Base-by-base conservation (phyloP, 495 filamentous ascomycete genomes). In the Aspergillus coremiiformis region DNA sequence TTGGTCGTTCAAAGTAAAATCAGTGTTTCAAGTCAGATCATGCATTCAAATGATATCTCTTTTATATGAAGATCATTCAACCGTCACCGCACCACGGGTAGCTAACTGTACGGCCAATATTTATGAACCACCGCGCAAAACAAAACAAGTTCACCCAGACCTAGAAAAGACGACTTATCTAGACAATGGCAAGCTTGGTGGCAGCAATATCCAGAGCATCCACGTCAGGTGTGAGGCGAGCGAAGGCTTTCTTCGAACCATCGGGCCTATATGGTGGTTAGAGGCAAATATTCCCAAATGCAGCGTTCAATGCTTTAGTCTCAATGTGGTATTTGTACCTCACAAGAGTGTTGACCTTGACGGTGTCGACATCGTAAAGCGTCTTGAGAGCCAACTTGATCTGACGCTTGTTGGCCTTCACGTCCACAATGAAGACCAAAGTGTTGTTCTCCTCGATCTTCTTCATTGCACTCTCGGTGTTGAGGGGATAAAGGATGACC, bases 391-490 rank as follows among this genome's bases (percentile, higher is more conserved):
- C 87, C 64, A 81, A 79, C 84, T 95, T 96, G 78, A 99, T 99
- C 84, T 99, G 93, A 66, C 90, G 84, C 88, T 99, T 99, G 81
- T 99, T 99, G 65, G 89, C 82, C 87, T 96, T 96, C 70, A 90
- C 82, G 61, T 99, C 89, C 65, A 95, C 90, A 66, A 97, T 95
- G 79, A 99, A 97, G 61, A 97, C 94, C 20, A 97, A 80, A 62
- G 93, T 96, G 83, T 99, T 95, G 83, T 97, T 88, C 86, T 97
- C 93, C 84, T 97, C 94, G 59, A 97, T 95, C 86, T 96, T 96
- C 89, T 99, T 99, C 89, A 99, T 95, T 66, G 93, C 94, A 60
- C 84, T 89, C 84, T 98, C 93, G 47, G 93, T 96, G 82, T 99
- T 99, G 55, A 98, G 80, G 52, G 77, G 77, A 79, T 87, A 82